Conservation (phyloP, 768 basidiomycete genomes). For the Pulveroboletus ravenelii region DNA sequence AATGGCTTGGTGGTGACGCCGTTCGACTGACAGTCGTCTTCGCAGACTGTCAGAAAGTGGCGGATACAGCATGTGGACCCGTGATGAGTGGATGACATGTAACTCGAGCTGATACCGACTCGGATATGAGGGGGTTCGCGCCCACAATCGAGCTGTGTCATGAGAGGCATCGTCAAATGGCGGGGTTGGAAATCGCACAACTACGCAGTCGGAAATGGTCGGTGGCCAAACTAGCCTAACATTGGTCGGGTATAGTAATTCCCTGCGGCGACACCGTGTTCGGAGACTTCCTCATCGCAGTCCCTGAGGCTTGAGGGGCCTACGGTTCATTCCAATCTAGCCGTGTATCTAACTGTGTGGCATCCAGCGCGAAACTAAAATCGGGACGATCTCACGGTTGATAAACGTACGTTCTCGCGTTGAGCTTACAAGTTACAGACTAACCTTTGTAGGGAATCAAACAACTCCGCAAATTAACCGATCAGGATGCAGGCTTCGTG, state of each 20-base stretch:
- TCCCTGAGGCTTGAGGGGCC: no score
- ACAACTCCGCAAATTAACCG: background rate
- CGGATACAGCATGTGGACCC: background rate
- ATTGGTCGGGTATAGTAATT: no score
- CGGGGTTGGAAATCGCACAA: background rate
- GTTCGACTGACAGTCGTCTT: no score
- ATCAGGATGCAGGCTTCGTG: background rate
- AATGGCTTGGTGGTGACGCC: background rate
- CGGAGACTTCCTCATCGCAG: background rate
- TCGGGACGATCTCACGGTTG: background rate
- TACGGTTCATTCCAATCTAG: no score
- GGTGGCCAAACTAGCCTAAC: no score
- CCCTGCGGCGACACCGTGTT: background rate
- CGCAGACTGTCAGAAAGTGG: no score
- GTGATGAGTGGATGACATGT: background rate
- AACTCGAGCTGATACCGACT: background rate
- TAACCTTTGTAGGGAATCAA: background rate
- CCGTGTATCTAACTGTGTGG: background rate
- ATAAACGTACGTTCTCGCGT: background rate
- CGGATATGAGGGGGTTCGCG: background rate
- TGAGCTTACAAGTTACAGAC: conserved; percentile 5
- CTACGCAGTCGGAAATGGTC: background rate
- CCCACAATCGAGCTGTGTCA: conserved; percentile 8
- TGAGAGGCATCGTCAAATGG: background rate
- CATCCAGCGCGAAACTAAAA: background rate